Evolutionary conservation across 2,329 filamentous ascomycete genomes (phyloP).

Genomic region (Westerdykella ornata): DNA sequence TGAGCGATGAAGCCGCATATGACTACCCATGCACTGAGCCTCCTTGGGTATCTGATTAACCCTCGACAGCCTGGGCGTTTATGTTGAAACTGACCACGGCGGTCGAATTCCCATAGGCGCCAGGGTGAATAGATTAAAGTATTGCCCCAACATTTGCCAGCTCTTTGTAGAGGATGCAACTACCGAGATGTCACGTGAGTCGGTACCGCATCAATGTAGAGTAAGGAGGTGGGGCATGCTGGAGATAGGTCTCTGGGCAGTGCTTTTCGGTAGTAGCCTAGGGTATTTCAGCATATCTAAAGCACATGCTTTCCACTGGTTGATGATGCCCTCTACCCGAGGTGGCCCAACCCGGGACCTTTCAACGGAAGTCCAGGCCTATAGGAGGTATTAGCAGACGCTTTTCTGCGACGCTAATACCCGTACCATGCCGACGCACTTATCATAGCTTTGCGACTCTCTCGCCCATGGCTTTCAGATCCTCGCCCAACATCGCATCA

Average conservation of each 20-base stretch:
- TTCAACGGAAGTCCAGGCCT: too few relatives aligned
- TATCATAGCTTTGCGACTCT: conserved; percentile 11
- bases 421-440: too few relatives aligned
- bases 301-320: too few relatives aligned
- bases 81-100: neutral
- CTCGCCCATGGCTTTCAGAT: conserved; percentile 41
- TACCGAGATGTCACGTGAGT: neutral
- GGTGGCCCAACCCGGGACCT: too few relatives aligned
- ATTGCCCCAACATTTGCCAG: neutral
- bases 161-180: neutral
- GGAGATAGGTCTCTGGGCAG: too few relatives aligned
- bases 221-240: too few relatives aligned
- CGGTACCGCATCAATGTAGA: neutral
- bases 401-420: too few relatives aligned
- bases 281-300: too few relatives aligned
- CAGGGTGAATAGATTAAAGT: neutral
- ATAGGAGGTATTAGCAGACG: too few relatives aligned
- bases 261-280: too few relatives aligned
- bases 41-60: neutral
- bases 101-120: neutral
- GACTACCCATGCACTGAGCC: neutral
- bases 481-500: conserved; percentile 47
- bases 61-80: neutral
- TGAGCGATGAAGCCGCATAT: neutral
- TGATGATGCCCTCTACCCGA: too few relatives aligned